phyloP scores from a whole-genome alignment of 768 basidiomycete genomes.

The Tubosaeta sp. region DNA sequence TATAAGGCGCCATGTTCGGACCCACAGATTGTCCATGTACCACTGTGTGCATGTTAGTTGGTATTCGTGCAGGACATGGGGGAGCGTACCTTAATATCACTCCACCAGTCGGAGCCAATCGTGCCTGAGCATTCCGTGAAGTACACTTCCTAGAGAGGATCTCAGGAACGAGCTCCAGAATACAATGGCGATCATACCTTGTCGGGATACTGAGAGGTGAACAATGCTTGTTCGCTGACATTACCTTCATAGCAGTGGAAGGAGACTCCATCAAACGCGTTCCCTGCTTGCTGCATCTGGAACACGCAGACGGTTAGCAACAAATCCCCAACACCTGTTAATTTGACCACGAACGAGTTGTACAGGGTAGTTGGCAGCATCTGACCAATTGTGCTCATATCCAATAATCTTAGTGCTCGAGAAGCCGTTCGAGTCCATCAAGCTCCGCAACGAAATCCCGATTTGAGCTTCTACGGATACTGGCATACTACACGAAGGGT shows the following conservation, averaged over 20 bases:
- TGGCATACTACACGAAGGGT: slow-evolving; percentile 59
- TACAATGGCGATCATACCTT: slow-evolving; percentile 33
- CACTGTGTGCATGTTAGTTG: slow-evolving; percentile 35
- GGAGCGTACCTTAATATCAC: slow-evolving; percentile 60
- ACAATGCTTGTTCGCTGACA: slow-evolving; percentile 50
- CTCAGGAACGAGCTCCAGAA: not conserved
- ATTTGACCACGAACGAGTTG: slow-evolving; percentile 38
- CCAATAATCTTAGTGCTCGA: slow-evolving; percentile 59
- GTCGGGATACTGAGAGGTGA: slow-evolving; percentile 50
- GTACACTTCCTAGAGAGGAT: slow-evolving; percentile 33
- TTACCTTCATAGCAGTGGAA: slow-evolving; percentile 71
- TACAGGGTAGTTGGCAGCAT: slow-evolving; percentile 60
- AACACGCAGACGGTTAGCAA: slow-evolving; percentile 1
- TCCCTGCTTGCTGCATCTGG: slow-evolving; percentile 53
- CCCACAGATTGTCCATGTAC: slow-evolving; percentile 66
- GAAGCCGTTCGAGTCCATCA: slow-evolving; percentile 63
- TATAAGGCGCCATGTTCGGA: slow-evolving; percentile 3
- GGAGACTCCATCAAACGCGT: slow-evolving; percentile 57
- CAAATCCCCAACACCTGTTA: not conserved
- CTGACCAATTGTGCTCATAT: slow-evolving; percentile 72
- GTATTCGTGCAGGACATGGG: not conserved
- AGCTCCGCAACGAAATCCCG: slow-evolving; percentile 47
- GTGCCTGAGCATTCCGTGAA: slow-evolving; percentile 64
- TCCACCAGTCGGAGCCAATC: slow-evolving; percentile 72
- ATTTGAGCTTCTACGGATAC: slow-evolving; percentile 55